Base-by-base conservation (phyloP, 2,329 filamentous ascomycete species). In the Aureobasidium uvarum region DNA sequence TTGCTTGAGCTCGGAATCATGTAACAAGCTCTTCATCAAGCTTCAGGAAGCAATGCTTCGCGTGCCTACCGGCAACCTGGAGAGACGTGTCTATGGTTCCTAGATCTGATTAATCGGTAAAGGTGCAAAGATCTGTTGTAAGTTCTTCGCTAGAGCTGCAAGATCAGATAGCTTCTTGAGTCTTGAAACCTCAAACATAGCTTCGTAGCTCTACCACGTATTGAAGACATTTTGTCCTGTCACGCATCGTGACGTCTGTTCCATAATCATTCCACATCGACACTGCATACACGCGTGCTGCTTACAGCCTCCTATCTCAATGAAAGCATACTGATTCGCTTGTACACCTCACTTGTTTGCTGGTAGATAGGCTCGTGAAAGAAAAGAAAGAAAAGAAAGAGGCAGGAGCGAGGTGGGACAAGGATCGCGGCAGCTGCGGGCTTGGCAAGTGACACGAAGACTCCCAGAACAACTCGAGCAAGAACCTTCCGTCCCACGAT, bases 51-150 rank as follows among this genome's bases (percentile, higher is more conserved):
- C 58, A 11, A 62, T 62, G 58, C 58, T 50, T 28, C 31, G 20
- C n/a, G 45, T 62, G 7, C 58, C 45, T 13, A 62, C 45, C 3
- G 23, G 3, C 20, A 46, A 62, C 3, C 11, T 62, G 45, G 58
- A 62, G 20, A 62, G 28, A 31, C 58, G 43, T 51, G 36, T 62
- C 8, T 62, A 33, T 41, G 58, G 58, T 51, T 48, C 56, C 8
- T 28, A 60, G 28, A 2, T 20, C 11, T 60, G 41, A 60, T 48
- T n/a, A 18, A 2, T 25, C 3, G 2, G 45, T 16, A 5, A 28
- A 28, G 6, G 6, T 16, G 13, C 45, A 48, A 5, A 16, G 45
- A 5, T 14, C 11, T 28, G 45, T 16, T 14, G 23, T 18, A 5
- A 5, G 1, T 25, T 10, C 1, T 25, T 25, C 13, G 45, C 11